Percentiles rank a stretch among this genome's conserved stretches.
phyloP scores from a whole-genome alignment of 2,329 filamentous ascomycete species.

The Polychaeton citri region DNA sequence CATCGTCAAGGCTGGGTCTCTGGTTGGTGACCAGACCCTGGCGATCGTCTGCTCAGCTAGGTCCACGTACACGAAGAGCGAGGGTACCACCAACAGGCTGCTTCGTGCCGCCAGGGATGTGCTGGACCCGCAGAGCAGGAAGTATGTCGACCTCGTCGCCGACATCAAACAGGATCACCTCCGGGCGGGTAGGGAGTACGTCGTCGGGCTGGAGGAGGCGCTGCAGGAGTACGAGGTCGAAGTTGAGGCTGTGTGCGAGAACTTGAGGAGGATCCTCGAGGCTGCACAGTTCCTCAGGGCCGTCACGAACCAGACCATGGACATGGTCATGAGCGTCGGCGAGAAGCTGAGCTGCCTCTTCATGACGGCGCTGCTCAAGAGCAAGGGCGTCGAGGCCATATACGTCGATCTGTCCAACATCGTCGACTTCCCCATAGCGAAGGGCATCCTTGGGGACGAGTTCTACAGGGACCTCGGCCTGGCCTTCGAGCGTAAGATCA shows the following conservation, averaged over 20 bases:
- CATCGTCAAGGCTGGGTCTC: conserved; percentile 42
- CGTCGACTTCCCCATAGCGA: conserved; percentile 46
- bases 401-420: conserved; percentile 83
- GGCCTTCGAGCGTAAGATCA: conserved; percentile 29
- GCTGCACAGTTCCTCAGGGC: conserved; percentile 45
- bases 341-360: conserved; percentile 92
- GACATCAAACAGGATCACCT: conserved; percentile 76
- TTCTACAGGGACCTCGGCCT: conserved; percentile 33
- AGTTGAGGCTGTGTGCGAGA: conserved; percentile 67
- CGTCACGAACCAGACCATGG: conserved; percentile 37
- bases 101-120: conserved; percentile 35
- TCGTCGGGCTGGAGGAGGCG: conserved; percentile 20
- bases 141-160: conserved; percentile 63
- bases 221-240: conserved; percentile 46
- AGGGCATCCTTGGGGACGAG: conserved; percentile 29
- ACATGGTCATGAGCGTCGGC: conserved; percentile 81
- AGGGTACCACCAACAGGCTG: conserved; percentile 80
- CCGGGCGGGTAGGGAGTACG: conserved; percentile 47
- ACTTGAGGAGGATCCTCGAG: conserved; percentile 61
- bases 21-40: conserved; percentile 49
- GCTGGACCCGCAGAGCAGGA: conserved; percentile 19
- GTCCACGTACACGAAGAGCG: conserved; percentile 85
- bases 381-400: conserved; percentile 68
- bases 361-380: conserved; percentile 72
- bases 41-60: conserved; percentile 92